Conservation (phyloP, 2,329 filamentous ascomycete genomes). For the Didymella sp. region DNA sequence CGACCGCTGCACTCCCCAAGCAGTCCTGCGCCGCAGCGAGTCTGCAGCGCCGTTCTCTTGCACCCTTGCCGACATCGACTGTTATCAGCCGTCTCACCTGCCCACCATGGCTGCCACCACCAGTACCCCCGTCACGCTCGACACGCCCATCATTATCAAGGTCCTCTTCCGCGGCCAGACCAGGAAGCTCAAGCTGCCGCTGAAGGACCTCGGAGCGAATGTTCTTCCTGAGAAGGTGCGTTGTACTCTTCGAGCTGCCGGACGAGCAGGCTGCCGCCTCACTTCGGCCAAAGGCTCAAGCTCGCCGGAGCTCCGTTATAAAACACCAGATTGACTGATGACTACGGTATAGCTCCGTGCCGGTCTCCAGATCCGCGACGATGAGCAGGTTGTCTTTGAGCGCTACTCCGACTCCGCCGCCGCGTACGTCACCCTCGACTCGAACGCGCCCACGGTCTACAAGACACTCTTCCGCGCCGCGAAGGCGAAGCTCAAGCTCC, state of each 20-base stretch:
- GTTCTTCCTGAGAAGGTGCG: slow-evolving; percentile 85
- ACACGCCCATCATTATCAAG: slow-evolving; percentile 85
- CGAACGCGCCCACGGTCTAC: slow-evolving; percentile 81
- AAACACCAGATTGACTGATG: slow-evolving; percentile 27
- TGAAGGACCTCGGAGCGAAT: slow-evolving; percentile 79
- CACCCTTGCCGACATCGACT: slow-evolving; percentile 1
- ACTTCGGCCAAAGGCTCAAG: slow-evolving; percentile 13
- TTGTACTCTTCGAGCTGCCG: slow-evolving; percentile 15
- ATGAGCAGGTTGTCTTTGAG: slow-evolving; percentile 75
- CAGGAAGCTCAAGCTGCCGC: slow-evolving; percentile 85
- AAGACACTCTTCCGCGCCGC: slow-evolving; percentile 96
- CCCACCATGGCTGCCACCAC: slow-evolving; percentile 52
- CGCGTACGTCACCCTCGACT: slow-evolving; percentile 79
- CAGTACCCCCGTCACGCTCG: slow-evolving; percentile 62
- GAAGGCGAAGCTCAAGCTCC: slow-evolving; percentile 97
- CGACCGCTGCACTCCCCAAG: slow-evolving; percentile 11
- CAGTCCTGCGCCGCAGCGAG: slow-evolving; percentile 20
- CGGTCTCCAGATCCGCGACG: slow-evolving; percentile 69
- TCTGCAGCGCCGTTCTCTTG: slow-evolving; percentile 18
- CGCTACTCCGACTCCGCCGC: slow-evolving; percentile 94
- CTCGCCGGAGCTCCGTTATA: slow-evolving; percentile 1
- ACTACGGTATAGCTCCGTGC: slow-evolving; percentile 61
- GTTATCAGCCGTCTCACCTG: slow-evolving; percentile 14
- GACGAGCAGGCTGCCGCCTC: slow-evolving; percentile 29
- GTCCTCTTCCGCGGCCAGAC: slow-evolving; percentile 76